phyloP scores from a whole-genome alignment of 306 rosid genomes.

The Cicer chorassanicum region DNA sequence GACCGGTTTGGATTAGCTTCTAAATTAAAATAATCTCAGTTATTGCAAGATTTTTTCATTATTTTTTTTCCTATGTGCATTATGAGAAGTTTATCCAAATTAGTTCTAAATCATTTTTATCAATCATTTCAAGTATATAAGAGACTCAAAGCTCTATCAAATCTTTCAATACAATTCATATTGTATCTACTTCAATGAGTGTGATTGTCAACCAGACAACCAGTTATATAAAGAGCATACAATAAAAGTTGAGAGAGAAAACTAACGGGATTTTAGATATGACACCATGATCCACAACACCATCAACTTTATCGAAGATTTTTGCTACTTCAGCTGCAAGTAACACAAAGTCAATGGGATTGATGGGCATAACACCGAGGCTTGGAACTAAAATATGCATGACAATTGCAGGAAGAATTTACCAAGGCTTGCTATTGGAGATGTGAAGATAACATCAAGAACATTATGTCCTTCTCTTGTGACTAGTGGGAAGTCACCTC shows the following conservation, averaged over 20 bases:
- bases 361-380: slow-evolving; percentile 6
- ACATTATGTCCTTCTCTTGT: slow-evolving; percentile 83
- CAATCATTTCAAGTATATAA: slow-evolving; percentile 13
- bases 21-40: neutral
- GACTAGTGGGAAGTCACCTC: slow-evolving; percentile 79
- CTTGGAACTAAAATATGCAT: slow-evolving; percentile 29
- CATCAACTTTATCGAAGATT: slow-evolving; percentile 63
- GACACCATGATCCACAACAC: slow-evolving; percentile 78
- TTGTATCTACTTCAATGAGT: slow-evolving; percentile 8
- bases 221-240: slow-evolving; percentile 24
- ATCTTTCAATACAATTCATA: slow-evolving; percentile 12
- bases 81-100: neutral
- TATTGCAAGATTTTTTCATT: neutral
- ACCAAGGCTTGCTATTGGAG: slow-evolving; percentile 83
- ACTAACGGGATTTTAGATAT: slow-evolving; percentile 83
- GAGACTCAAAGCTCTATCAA: neutral
- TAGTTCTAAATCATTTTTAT: neutral
- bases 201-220: slow-evolving; percentile 12
- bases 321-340: slow-evolving; percentile 75
- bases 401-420: slow-evolving; percentile 33
- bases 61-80: neutral
- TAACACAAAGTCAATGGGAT: slow-evolving; percentile 30
- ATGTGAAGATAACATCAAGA: slow-evolving; percentile 86
- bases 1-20: neutral
- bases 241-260: slow-evolving; percentile 38